phyloP scores from a whole-genome alignment of 495 filamentous ascomycete genomes.

The Copromyces sp. region DNA sequence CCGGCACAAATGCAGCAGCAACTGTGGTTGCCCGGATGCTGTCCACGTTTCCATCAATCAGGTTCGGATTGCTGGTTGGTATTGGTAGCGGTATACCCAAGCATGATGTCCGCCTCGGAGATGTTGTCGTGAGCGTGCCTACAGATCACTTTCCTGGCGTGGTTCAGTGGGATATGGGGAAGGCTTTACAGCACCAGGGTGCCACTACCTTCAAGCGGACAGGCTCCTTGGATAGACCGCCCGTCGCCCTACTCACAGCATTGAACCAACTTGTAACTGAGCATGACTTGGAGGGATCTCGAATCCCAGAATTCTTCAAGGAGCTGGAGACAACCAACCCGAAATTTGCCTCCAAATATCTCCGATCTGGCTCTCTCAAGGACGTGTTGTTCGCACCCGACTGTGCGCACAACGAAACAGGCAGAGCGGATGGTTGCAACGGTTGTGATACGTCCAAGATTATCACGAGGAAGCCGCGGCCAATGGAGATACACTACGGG shows the following conservation, averaged over 20 bases:
- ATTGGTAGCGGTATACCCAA: conserved; percentile 19
- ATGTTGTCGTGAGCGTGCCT: neutral
- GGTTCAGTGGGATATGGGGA: neutral
- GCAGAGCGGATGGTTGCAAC: no score
- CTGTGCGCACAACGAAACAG: neutral
- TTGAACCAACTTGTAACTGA: neutral
- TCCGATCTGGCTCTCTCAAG: neutral
- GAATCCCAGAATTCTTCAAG: neutral
- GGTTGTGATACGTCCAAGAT: no score
- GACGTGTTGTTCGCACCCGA: neutral
- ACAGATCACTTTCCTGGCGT: neutral
- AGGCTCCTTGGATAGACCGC: neutral
- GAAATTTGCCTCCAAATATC: neutral
- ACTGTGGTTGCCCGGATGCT: conserved; percentile 19
- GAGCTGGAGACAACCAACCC: neutral
- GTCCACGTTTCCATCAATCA: conserved; percentile 29
- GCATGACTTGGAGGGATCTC: neutral
- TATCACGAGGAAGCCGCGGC: neutral
- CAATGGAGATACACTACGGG: conserved; percentile 11
- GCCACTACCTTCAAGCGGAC: neutral
- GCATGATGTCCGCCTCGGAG: neutral
- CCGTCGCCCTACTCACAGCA: neutral
- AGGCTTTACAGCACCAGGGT: neutral
- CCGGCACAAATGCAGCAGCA: conserved; percentile 26
- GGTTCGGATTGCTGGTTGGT: conserved; percentile 38